Base-by-base conservation (phyloP, 345 rosid species). In the Viola odorata region DNA sequence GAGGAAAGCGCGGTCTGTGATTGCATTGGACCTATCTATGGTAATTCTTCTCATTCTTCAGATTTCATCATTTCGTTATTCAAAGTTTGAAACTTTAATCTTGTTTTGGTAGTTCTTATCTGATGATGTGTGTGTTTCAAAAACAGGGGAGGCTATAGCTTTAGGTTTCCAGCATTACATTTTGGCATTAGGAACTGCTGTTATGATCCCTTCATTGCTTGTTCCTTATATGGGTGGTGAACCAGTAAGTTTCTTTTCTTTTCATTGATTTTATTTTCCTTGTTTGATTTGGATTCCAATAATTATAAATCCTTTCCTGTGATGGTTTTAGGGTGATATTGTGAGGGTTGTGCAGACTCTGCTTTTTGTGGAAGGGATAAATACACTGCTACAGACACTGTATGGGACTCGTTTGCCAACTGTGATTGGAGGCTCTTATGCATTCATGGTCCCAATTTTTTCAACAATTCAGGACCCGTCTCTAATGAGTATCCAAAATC, bases 181-280 rank as follows among this genome's bases (percentile, higher is more conserved):
- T 79, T 71, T 94, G 77, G 91, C 99, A 50, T 71, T 94, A 62
- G 99, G 99, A 54, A 91, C 97, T 53, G 99, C 96, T 6, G 99
- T 94, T 64, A 94, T 94, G 99, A 94, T 94, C 65, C 99, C 99
- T 70, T 81, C 99, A 9, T 77, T 94, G 81, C 94, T 94, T 66
- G 97, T 94, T 73, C 97, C 96, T 61, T 69, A 88, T 74, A 94
- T 94, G 97, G 99, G 97, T 64, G 97, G 99, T 55, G 68, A 70
- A 74, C 85, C 82, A 77, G 99, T 94, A 71, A 82, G 92, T 71
- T 50, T 23, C 32, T 23, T 23, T 23, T 23, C 32, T 23, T n/a
- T n/a, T 23, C 32, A 23, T 23, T 23, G 32, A 23, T 23, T 23
- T 23, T 23, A 23, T 23, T 23, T 23, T 23, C 32, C 32, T 23